Evolutionary conservation across 805 yeast genomes (phyloP).

Genomic region (Kodamaea kakaduensis): DNA sequence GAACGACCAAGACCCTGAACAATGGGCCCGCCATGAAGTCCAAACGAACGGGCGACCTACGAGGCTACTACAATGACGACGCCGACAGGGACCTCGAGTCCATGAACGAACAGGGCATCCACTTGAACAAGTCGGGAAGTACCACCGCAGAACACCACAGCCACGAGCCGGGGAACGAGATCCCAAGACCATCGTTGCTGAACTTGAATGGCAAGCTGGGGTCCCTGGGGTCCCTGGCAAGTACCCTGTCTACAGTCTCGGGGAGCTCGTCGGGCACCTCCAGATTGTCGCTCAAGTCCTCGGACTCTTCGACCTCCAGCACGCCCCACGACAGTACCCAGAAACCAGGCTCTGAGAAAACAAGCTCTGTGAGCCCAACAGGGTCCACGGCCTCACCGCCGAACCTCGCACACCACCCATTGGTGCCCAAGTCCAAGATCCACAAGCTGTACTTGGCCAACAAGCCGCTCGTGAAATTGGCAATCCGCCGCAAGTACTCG

Average conservation of each 20-base stretch:
- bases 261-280: constrained; percentile 1
- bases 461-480: constrained; percentile 16
- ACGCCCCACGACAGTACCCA: background rate
- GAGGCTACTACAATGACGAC: background rate
- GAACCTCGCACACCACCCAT: background rate
- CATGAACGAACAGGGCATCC: background rate
- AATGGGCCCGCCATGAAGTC: no score
- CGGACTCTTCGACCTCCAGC: background rate
- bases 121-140: constrained; percentile 4
- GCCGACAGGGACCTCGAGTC: background rate
- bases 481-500: constrained; percentile 31
- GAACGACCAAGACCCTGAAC: no score
- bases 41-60: no score
- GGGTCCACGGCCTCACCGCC: no score
- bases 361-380: no score
- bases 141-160: background rate
- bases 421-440: constrained; percentile 14
- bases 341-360: background rate
- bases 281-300: background rate
- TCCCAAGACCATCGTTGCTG: background rate
- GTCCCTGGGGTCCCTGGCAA: background rate
- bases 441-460: constrained; percentile 8
- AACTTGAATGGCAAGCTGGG: background rate
- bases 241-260: background rate
- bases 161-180: background rate